A percentile compares a stretch with the other conserved stretches of the same genome.
Conservation (phyloP, 495 filamentous ascomycete genomes). For the Evernia prunastri region DNA sequence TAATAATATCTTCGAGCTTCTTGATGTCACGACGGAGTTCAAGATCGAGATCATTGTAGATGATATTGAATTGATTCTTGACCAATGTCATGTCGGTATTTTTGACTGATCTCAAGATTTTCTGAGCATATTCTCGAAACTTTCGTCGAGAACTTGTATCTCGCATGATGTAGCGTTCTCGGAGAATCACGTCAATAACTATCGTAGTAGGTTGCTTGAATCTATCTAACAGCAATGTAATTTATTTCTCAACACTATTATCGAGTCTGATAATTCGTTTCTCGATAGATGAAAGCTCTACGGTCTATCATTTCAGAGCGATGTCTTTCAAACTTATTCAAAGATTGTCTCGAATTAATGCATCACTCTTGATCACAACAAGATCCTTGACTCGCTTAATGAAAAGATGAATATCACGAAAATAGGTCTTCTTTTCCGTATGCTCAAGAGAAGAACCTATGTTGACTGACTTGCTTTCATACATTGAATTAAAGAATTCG, state of each 20-base stretch:
- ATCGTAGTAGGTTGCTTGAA: neutral
- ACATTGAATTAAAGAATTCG: neutral
- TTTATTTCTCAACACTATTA: neutral
- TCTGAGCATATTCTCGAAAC: neutral
- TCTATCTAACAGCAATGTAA: neutral
- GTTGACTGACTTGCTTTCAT: neutral
- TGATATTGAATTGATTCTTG: neutral
- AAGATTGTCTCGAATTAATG: neutral
- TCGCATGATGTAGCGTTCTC: neutral
- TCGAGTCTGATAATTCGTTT: neutral
- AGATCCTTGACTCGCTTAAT: conserved; percentile 4
- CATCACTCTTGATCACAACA: neutral
- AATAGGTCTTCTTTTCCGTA: neutral
- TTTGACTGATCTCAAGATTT: neutral
- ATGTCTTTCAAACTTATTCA: neutral
- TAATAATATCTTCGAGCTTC: neutral
- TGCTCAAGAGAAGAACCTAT: neutral
- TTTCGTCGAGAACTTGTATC: neutral
- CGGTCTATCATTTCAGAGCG: neutral
- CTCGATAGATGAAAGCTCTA: neutral
- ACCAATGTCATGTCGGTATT: neutral
- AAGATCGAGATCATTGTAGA: neutral
- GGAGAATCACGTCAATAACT: neutral
- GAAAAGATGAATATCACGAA: neutral
- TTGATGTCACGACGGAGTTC: neutral